Percentiles rank a stretch among this genome's conserved stretches.
Evolutionary conservation across 2,329 filamentous ascomycete species (phyloP).

Genomic region (Fusarium kyushuense): DNA sequence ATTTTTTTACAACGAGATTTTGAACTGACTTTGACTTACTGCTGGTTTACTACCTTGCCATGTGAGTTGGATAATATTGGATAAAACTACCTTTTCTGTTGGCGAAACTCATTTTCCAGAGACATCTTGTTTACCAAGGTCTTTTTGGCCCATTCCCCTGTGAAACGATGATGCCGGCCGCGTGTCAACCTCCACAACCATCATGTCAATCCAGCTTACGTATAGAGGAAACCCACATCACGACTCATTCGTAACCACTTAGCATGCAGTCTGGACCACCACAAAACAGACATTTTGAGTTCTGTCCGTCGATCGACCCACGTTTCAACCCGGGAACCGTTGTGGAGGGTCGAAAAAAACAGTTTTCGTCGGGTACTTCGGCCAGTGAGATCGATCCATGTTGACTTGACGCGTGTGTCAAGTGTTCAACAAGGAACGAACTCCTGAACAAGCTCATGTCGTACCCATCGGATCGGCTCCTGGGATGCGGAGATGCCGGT

Average conservation of each 20-base stretch:
- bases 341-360: constrained; percentile 21
- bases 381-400: background rate
- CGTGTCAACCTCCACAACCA: constrained; percentile 31
- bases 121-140: background rate
- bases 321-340: constrained; percentile 8
- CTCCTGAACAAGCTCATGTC: background rate
- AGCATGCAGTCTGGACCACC: constrained; percentile 10
- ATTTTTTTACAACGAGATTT: constrained; percentile 5
- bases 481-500: constrained; percentile 15
- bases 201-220: constrained; percentile 15
- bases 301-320: constrained; percentile 19
- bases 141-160: background rate
- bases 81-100: background rate
- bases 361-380: background rate
- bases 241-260: constrained; percentile 27
- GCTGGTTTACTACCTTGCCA: background rate
- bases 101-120: background rate
- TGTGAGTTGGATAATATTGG: background rate
- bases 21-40: background rate
- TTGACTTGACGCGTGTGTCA: constrained; percentile 21
- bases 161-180: constrained; percentile 7
- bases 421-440: background rate
- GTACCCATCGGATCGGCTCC: constrained; percentile 8
- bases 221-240: constrained; percentile 27
- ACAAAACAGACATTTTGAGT: constrained; percentile 14